Conservation (phyloP, 1,284 basidiomycete genomes). For the Stereum hirsutum region DNA sequence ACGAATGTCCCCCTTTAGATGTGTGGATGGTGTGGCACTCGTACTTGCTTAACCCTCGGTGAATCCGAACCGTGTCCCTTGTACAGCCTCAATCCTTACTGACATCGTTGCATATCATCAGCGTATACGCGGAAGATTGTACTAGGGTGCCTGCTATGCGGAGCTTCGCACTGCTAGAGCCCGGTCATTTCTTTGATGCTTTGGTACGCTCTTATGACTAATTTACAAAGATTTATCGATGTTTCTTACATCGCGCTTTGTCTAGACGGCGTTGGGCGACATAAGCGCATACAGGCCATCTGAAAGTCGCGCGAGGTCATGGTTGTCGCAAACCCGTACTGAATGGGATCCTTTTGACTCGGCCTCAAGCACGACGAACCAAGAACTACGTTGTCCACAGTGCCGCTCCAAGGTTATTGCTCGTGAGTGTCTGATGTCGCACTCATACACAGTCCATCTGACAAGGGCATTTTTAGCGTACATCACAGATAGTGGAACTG, state of each 20-base stretch:
- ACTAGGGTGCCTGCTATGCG: conserved; percentile 16
- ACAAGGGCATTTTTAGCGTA: conserved; percentile 16
- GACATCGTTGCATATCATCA: conserved; percentile 18
- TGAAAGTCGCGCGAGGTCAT: conserved; percentile 14
- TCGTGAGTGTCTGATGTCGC: conserved; percentile 19
- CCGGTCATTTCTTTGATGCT: conserved; percentile 9
- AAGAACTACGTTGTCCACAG: conserved; percentile 23
- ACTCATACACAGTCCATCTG: background rate
- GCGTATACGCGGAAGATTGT: conserved; percentile 33
- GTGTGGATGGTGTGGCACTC: conserved; percentile 43
- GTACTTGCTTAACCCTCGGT: conserved; percentile 38
- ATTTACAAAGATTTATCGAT: no score
- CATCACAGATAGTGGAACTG: conserved; percentile 21
- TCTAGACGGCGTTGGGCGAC: conserved; percentile 8
- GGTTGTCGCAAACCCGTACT: conserved; percentile 20
- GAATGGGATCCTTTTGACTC: conserved; percentile 27
- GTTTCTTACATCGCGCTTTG: no score
- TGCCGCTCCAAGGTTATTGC: conserved; percentile 18
- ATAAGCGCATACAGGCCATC: conserved; percentile 14
- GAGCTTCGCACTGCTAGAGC: conserved; percentile 17
- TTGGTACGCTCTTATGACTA: conserved; percentile 18
- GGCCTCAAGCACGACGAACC: conserved; percentile 12
- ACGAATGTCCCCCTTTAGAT: conserved; percentile 32
- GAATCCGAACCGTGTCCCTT: no score
- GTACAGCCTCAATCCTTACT: conserved; percentile 3